Percentiles rank a stretch among this genome's conserved stretches.
Conservation (phyloP, 352 stramenopile species). For the Phytophthora tubulina region DNA sequence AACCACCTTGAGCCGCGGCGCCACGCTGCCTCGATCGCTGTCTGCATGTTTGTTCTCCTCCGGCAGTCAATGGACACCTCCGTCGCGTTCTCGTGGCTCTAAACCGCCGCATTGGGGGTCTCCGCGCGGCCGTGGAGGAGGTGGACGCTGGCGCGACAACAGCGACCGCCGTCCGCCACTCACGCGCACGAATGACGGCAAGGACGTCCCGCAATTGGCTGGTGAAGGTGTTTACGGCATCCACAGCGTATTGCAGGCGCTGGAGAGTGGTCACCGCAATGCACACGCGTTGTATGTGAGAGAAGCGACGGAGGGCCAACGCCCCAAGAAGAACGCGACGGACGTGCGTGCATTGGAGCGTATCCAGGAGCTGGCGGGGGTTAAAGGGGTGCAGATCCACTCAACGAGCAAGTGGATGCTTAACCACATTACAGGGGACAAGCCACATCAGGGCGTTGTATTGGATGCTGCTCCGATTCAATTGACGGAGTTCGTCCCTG, state of each 20-base stretch:
- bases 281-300: slow-evolving; percentile 66
- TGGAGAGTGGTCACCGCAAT: slow-evolving; percentile 64
- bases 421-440: slow-evolving; percentile 85
- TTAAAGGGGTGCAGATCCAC: slow-evolving; percentile 35
- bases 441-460: slow-evolving; percentile 84
- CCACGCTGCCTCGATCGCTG: slow-evolving; percentile 11
- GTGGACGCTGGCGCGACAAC: slow-evolving; percentile 25
- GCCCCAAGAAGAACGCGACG: slow-evolving; percentile 38
- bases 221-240: slow-evolving; percentile 78
- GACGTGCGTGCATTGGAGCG: slow-evolving; percentile 50
- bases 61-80: slow-evolving; percentile 18
- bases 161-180: slow-evolving; percentile 23
- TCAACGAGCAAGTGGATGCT: slow-evolving; percentile 82
- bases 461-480: slow-evolving; percentile 72
- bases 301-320: slow-evolving; percentile 39
- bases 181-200: slow-evolving; percentile 42
- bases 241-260: slow-evolving; percentile 74
- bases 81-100: slow-evolving; percentile 6
- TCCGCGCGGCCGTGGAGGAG: slow-evolving; percentile 1
- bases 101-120: slow-evolving; percentile 14
- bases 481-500: slow-evolving; percentile 63
- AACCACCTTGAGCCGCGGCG: not conserved
- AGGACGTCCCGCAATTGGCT: slow-evolving; percentile 56
- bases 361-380: slow-evolving; percentile 56
- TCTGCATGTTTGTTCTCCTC: slow-evolving; percentile 18